A percentile compares a stretch with the other conserved stretches of the same genome.
These are phyloP conservation scores for Myxozyma vanderwaltii DNA, from an alignment of 805 yeast species.

Conservation along the genomic window DNA sequence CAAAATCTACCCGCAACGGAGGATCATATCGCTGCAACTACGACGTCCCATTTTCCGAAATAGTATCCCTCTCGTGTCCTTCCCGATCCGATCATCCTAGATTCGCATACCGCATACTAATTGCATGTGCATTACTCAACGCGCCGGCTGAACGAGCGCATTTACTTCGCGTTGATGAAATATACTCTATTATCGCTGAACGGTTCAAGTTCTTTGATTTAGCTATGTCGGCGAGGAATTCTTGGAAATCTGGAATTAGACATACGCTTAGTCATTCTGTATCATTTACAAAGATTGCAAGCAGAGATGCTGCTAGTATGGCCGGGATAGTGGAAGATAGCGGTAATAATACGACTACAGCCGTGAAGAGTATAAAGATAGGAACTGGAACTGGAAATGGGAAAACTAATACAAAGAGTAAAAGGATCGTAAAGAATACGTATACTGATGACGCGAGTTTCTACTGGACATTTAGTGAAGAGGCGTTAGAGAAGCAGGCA, in stretches of 20 bases:
- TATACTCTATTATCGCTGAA: not conserved
- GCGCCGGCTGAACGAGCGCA: conserved; percentile 6
- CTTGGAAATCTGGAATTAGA: conserved; percentile 19
- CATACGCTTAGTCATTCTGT: conserved; percentile 18
- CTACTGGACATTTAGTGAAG: conserved; percentile 15
- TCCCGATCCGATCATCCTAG: conserved; percentile 5
- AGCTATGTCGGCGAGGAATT: conserved; percentile 10
- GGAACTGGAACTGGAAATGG: no score
- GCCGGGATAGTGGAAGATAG: not conserved
- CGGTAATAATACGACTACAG: not conserved
- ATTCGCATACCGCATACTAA: conserved; percentile 9
- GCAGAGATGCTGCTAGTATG: not conserved
- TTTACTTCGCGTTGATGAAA: conserved; percentile 16
- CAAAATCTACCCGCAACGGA: conserved; percentile 13
- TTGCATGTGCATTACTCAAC: conserved; percentile 15
- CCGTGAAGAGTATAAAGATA: no score
- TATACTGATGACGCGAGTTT: not conserved
- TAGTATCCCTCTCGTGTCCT: not conserved
- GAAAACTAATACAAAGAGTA: no score
- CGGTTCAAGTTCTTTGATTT: conserved; percentile 10
- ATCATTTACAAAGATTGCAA: conserved; percentile 6
- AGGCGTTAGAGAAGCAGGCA: conserved; percentile 10
- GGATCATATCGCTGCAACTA: conserved; percentile 16
- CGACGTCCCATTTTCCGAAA: conserved; percentile 10
- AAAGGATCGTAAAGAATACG: not conserved